These are phyloP conservation scores for Talaromyces sp. DNA, from an alignment of 2,329 filamentous ascomycete species.

Conservation along the genomic window DNA sequence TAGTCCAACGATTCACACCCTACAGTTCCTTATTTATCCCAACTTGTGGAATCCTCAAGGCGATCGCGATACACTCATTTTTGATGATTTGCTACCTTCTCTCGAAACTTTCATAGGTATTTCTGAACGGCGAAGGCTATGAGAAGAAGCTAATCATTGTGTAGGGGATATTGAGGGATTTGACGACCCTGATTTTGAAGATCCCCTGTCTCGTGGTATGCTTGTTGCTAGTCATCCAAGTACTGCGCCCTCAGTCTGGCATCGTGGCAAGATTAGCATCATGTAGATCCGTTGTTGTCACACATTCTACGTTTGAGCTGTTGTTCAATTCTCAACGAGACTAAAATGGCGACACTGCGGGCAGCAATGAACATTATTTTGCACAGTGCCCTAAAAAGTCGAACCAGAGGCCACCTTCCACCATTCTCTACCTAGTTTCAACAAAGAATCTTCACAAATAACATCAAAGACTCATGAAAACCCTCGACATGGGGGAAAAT, in stretches of 20 bases:
- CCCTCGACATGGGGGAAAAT: background rate
- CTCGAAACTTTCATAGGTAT: constrained; percentile 12
- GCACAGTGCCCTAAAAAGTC: background rate
- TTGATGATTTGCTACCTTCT: background rate
- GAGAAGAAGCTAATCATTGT: background rate
- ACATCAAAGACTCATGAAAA: background rate
- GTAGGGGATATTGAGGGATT: constrained; percentile 9
- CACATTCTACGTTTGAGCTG: background rate
- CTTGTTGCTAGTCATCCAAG: constrained; percentile 6
- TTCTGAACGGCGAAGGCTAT: background rate
- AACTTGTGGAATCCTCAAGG: constrained; percentile 11
- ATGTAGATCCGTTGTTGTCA: background rate
- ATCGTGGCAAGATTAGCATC: background rate
- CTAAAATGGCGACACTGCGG: background rate
- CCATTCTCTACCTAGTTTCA: background rate
- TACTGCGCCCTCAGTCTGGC: background rate
- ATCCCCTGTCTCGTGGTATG: background rate
- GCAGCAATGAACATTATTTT: background rate
- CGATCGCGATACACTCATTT: background rate
- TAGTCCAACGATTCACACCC: background rate
- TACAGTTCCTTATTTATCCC: constrained; percentile 11
- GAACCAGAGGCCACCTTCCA: background rate
- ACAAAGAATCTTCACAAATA: background rate
- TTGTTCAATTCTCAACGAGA: background rate
- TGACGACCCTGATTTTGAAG: background rate